These are phyloP conservation scores for Solanum acaule DNA, from an alignment of 257 asterid genomes.

Conservation along the genomic window DNA sequence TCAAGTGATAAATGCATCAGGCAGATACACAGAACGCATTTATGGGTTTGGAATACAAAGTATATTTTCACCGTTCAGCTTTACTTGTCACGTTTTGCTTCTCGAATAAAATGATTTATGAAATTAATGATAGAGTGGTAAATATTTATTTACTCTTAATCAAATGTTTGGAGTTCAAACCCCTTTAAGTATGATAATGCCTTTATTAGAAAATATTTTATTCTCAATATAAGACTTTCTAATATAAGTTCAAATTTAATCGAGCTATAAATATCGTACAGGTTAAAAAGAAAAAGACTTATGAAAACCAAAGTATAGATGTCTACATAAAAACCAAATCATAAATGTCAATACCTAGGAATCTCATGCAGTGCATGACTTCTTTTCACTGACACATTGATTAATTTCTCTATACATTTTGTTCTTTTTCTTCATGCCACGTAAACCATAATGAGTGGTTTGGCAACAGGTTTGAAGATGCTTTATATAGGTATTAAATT, in stretches of 20 bases:
- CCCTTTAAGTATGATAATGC: background rate
- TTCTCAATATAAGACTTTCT: fast-evolving
- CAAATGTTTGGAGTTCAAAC: no score
- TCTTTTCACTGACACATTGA: background rate
- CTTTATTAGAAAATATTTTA: fast-evolving
- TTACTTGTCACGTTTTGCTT: background rate
- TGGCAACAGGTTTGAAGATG: no score
- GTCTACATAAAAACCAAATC: background rate
- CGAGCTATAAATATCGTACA: no score
- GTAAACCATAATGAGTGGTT: background rate
- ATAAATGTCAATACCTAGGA: background rate
- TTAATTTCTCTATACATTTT: background rate
- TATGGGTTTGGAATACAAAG: background rate
- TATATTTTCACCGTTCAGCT: background rate
- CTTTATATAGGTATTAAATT: no score
- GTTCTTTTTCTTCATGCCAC: background rate
- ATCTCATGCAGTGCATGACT: conserved; percentile 3
- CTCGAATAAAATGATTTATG: no score
- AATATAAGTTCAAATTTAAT: no score
- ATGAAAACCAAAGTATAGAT: no score
- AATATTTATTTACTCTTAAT: no score
- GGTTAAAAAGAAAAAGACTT: background rate
- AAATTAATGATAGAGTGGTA: fast-evolving
- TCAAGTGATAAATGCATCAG: background rate
- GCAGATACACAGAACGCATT: background rate